Percentiles rank a stretch among this genome's conserved stretches.
Conservation (phyloP, 78 protist species). For the slime mould (Dictyostelium discoideum) region DNA sequence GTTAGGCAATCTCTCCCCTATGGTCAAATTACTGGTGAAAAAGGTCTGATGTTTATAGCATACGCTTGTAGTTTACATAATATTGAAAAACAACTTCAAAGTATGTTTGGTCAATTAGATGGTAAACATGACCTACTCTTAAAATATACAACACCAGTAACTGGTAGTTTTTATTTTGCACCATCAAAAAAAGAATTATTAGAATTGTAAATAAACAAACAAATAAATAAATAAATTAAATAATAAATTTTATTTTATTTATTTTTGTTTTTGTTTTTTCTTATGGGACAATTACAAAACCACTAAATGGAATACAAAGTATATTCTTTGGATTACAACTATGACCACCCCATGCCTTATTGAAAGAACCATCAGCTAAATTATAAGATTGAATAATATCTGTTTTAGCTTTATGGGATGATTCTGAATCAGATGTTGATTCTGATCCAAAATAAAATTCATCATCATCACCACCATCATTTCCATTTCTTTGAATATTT, state of each 20-base stretch:
- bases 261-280: not conserved
- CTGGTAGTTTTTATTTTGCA: conserved; percentile 49
- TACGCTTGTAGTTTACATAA: not conserved
- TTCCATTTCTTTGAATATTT: too few species aligned
- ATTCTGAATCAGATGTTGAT: not conserved
- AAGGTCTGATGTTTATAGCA: conserved; percentile 40
- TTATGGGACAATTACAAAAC: conserved; percentile 53
- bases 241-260: not conserved
- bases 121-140: conserved; percentile 7
- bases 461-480: too few species aligned
- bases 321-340: conserved; percentile 48
- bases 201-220: not conserved
- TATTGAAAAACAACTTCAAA: conserved; percentile 34
- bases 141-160: conserved; percentile 9
- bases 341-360: conserved; percentile 49
- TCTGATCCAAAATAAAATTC: not conserved
- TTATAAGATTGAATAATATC: conserved; percentile 35
- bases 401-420: not conserved
- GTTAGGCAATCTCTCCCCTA: conserved; percentile 63
- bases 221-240: not conserved
- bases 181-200: conserved; percentile 37
- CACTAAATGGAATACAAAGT: conserved; percentile 46
- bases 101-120: conserved; percentile 61
- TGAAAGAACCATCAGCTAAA: conserved; percentile 3
- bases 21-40: not conserved